These are phyloP conservation scores for Verticillium nonalfalfae DNA, from an alignment of 2,329 filamentous ascomycete genomes.

Conservation along the genomic window DNA sequence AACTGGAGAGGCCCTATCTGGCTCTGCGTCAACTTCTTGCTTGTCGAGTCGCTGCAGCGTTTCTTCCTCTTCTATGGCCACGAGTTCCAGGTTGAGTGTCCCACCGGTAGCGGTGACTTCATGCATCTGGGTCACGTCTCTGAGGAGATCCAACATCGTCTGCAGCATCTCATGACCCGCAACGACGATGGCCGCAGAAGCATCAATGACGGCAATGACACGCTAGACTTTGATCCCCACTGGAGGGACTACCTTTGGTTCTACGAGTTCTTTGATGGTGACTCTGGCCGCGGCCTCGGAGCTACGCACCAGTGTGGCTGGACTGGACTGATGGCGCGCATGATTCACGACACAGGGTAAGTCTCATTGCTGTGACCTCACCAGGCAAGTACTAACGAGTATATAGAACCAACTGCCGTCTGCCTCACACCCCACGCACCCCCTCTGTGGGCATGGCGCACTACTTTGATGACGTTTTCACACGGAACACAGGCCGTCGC, in stretches of 20 bases:
- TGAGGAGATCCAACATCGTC: constrained; percentile 88
- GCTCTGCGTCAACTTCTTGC: constrained; percentile 91
- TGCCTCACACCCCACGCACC: constrained; percentile 88
- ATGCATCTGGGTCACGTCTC: constrained; percentile 96
- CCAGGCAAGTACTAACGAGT: background rate
- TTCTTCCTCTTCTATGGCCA: constrained; percentile 97
- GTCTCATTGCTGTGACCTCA: constrained; percentile 19
- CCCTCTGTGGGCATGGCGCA: constrained; percentile 78
- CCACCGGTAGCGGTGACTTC: constrained; percentile 84
- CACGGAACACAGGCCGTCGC: constrained; percentile 40
- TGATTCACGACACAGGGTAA: constrained; percentile 97
- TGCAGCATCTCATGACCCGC: constrained; percentile 85
- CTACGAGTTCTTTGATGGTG: constrained; percentile 95
- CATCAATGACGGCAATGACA: constrained; percentile 78
- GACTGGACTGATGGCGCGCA: constrained; percentile 91
- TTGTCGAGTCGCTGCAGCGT: constrained; percentile 88
- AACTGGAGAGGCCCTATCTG: constrained; percentile 97
- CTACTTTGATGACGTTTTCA: constrained; percentile 91
- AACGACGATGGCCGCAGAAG: constrained; percentile 81
- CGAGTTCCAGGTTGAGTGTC: constrained; percentile 84
- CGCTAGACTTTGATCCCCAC: constrained; percentile 83
- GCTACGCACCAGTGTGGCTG: constrained; percentile 94
- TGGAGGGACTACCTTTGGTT: constrained; percentile 96
- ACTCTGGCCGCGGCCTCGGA: constrained; percentile 80
- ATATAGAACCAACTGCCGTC: constrained; percentile 72